Base-by-base conservation (phyloP, 2,329 filamentous ascomycete species). In the Botrytis paeoniae region DNA sequence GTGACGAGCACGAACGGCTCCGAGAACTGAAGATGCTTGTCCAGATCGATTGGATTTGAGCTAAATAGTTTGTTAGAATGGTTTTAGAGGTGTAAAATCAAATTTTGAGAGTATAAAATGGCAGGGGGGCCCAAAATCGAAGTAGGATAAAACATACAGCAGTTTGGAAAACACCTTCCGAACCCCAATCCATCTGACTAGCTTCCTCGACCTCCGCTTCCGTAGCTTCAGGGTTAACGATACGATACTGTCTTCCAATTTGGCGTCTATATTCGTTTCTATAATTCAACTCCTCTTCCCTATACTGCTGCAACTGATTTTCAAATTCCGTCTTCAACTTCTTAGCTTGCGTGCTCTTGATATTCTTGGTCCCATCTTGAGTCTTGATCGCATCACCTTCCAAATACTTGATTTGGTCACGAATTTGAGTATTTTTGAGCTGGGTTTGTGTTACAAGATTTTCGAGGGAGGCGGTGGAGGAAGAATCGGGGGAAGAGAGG, bases 121-220 rank as follows among this genome's bases (percentile, higher is more conserved):
- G 51, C 22, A 39, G 39, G 14, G 43, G 37, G 48, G 35, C 20
- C 25, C 59, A 35, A 45, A 48, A 37, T 25, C 18, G 7, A 75
- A 45, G 66, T 66, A 43, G 22, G 59, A 61, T 70, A 69, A 8
- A 43, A 86, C 89, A 82, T 87, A 95, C 93, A 74, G 93, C 93
- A 73, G 90, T 91, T 82, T 94, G 91, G 84, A 95, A 96, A 72
- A 96, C 90, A 79, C 92, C 91, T 83, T 95, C 91, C 74, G 92
- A 88, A 71, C 91, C 89, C 91, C 92, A 93, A 80, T 94, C 90
- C 71, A 89, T 85, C 77, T 93, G 86, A 37, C 89, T 85, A 5
- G 92, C 92, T 81, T 93, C 85, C 66, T 86, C 84, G 4, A 95
- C 90, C 82, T 95, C 91, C 1, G 87, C 84, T 74, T 94, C 92